These are phyloP conservation scores for Candida chauliodis DNA, from an alignment of 805 yeast species.

Conservation along the genomic window DNA sequence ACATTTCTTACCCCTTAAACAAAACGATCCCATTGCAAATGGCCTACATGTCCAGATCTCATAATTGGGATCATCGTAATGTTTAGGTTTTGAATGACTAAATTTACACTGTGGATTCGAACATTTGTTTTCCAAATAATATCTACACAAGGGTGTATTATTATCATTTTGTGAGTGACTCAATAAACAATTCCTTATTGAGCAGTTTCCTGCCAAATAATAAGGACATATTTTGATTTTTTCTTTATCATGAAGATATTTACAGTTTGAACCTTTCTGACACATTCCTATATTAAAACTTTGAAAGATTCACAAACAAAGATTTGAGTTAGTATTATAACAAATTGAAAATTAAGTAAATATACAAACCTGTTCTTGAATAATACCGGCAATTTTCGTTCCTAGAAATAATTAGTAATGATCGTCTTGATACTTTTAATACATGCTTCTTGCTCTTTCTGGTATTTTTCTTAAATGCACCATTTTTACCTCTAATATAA, in stretches of 20 bases:
- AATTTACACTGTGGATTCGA: slow-evolving; percentile 50
- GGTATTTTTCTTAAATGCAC: slow-evolving; percentile 19
- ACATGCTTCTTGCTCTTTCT: slow-evolving; percentile 3
- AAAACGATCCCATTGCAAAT: slow-evolving; percentile 68
- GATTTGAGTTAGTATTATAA: slow-evolving; percentile 10
- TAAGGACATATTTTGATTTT: slow-evolving; percentile 56
- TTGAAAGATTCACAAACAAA: slow-evolving; percentile 20
- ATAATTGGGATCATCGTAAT: slow-evolving; percentile 41
- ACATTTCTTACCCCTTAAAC: slow-evolving; percentile 59
- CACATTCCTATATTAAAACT: slow-evolving; percentile 45
- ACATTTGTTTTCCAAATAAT: slow-evolving; percentile 24
- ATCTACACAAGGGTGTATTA: slow-evolving; percentile 47
- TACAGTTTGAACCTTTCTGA: slow-evolving; percentile 48
- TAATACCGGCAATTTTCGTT: slow-evolving; percentile 27
- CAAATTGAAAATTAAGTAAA: background rate
- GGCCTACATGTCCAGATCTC: slow-evolving; percentile 56
- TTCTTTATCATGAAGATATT: slow-evolving; percentile 47
- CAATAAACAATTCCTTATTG: slow-evolving; percentile 44
- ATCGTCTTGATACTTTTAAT: background rate
- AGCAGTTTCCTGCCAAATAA: slow-evolving; percentile 47
- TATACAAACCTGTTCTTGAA: slow-evolving; percentile 36
- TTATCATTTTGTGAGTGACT: slow-evolving; percentile 57
- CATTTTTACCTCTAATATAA: slow-evolving; percentile 24
- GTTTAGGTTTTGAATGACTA: slow-evolving; percentile 42
- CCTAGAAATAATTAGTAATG: slow-evolving; percentile 9